These are phyloP conservation scores for Tolypocladium tropicale DNA, from an alignment of 2,329 filamentous ascomycete species.

Conservation along the genomic window DNA sequence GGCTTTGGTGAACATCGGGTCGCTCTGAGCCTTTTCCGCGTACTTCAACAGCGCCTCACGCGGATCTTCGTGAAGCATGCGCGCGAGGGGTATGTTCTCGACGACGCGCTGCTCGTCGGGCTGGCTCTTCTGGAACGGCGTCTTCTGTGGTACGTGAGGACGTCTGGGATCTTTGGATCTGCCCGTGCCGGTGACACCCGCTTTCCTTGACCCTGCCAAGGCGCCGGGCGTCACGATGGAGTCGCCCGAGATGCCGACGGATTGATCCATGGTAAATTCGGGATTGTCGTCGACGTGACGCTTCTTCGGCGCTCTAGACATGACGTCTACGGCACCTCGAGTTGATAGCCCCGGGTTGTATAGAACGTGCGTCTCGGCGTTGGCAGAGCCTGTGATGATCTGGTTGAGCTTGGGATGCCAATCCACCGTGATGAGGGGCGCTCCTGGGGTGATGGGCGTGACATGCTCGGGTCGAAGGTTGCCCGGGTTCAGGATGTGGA, in stretches of 20 bases:
- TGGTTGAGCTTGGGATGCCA: constrained; percentile 97
- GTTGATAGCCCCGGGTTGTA: constrained; percentile 79
- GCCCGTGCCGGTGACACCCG: constrained; percentile 70
- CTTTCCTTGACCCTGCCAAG: constrained; percentile 37
- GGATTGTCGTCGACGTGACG: constrained; percentile 93
- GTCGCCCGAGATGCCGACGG: constrained; percentile 73
- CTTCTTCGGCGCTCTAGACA: constrained; percentile 89
- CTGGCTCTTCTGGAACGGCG: constrained; percentile 83
- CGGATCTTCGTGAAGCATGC: constrained; percentile 93
- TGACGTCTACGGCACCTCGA: constrained; percentile 75
- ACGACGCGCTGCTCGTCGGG: constrained; percentile 85
- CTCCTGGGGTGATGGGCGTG: constrained; percentile 79
- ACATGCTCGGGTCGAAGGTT: constrained; percentile 77
- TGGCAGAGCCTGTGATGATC: constrained; percentile 87
- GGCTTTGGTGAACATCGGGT: constrained; percentile 88
- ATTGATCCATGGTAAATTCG: constrained; percentile 72
- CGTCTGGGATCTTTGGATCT: constrained; percentile 67
- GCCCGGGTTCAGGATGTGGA: constrained; percentile 89
- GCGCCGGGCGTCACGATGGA: constrained; percentile 63
- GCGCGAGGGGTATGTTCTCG: constrained; percentile 78
- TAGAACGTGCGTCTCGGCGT: constrained; percentile 79
- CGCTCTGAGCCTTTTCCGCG: constrained; percentile 82
- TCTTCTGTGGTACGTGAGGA: constrained; percentile 75
- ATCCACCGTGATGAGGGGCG: constrained; percentile 69
- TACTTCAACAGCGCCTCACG: constrained; percentile 91